Percentiles rank a stretch among this genome's conserved stretches.
phyloP scores from a whole-genome alignment of 169 alveolate genomes.

The Fabrea salina region DNA sequence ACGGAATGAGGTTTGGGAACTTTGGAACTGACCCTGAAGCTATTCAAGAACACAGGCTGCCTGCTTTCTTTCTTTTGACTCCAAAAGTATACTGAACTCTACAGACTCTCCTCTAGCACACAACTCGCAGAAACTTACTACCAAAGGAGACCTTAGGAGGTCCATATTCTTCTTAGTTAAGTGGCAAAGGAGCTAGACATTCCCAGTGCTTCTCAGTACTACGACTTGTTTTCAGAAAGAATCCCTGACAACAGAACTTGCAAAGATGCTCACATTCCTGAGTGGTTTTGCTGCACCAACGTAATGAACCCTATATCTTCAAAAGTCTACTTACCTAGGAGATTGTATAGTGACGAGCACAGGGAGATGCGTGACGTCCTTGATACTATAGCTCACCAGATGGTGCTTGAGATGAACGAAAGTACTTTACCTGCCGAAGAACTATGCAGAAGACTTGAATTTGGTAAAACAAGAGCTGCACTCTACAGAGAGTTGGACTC shows the following conservation, averaged over 20 bases:
- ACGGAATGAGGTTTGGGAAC: constrained; percentile 33
- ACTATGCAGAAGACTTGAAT: too few relatives aligned
- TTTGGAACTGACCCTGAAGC: background rate
- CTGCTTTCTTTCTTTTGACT: background rate
- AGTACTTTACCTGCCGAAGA: too few relatives aligned
- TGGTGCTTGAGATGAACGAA: too few relatives aligned
- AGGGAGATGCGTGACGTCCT: too few relatives aligned
- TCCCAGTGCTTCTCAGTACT: background rate
- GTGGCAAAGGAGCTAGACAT: background rate
- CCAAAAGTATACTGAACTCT: background rate
- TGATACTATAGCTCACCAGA: too few relatives aligned
- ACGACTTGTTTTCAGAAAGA: background rate
- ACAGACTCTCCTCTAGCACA: background rate
- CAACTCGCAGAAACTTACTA: background rate
- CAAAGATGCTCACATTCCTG: constrained; percentile 18
- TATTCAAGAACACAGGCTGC: constrained; percentile 22
- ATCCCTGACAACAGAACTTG: constrained; percentile 15
- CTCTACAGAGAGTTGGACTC: too few relatives aligned
- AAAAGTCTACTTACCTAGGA: too few relatives aligned
- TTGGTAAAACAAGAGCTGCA: too few relatives aligned
- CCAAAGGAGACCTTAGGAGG: constrained; percentile 19
- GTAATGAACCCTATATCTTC: too few relatives aligned
- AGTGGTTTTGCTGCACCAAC: background rate
- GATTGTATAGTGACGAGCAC: too few relatives aligned
- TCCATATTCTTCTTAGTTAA: background rate